Evolutionary conservation across 305 asterid species (phyloP).

Genomic region (Fraxinus nigra): DNA sequence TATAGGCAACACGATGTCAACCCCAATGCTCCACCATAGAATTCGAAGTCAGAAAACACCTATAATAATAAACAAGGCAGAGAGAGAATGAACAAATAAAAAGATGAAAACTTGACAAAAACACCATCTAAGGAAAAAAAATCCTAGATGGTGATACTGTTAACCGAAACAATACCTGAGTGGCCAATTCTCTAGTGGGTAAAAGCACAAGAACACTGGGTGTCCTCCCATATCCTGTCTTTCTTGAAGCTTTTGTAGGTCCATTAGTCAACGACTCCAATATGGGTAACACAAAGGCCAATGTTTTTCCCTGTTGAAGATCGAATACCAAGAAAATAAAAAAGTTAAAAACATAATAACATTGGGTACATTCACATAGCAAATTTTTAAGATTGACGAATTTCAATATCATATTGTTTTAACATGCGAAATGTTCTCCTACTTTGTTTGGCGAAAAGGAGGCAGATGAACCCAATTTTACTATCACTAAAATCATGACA

Average conservation of each 20-base stretch:
- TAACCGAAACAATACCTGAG: slow-evolving; percentile 35
- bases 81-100: slow-evolving; percentile 6
- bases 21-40: slow-evolving; percentile 77
- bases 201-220: slow-evolving; percentile 92
- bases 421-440: background rate
- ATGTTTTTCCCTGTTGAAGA: slow-evolving; percentile 71
- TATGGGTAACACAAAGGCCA: slow-evolving; percentile 92
- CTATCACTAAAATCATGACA: background rate
- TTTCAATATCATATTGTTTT: background rate
- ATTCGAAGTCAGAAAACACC: slow-evolving; percentile 76
- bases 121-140: background rate
- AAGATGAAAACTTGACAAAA: background rate
- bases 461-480: background rate
- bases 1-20: slow-evolving; percentile 76
- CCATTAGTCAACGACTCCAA: slow-evolving; percentile 83
- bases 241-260: slow-evolving; percentile 49
- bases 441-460: background rate
- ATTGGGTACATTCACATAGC: background rate
- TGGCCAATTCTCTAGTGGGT: slow-evolving; percentile 94
- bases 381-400: background rate
- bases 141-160: background rate
- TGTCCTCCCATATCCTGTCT: slow-evolving; percentile 73
- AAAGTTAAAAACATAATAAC: background rate
- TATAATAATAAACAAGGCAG: slow-evolving; percentile 17
- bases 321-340: background rate